Evolutionary conservation across 208 protist genomes (phyloP), one percentile per base, ranked within the genome.

Genomic region (Porcisia deanei): DNA sequence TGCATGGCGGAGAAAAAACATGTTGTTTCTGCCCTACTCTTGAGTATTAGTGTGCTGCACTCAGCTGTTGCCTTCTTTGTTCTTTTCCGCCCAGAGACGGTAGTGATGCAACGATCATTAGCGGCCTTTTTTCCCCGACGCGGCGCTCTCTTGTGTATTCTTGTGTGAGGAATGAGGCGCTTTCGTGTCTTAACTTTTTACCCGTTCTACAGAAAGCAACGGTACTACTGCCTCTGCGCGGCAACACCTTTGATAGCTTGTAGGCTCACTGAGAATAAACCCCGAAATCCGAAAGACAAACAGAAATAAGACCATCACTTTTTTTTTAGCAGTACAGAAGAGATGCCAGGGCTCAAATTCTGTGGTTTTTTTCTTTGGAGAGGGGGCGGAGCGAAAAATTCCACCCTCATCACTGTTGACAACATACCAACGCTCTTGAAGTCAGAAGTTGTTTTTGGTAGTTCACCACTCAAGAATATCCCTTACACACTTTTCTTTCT

Each of bases 131-230:
- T 55, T 53, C 25, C 30, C 30, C 18, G 41, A 74, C 22, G 12
- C 69, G 30, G n/a, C 25, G 43, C 25, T 75, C 43, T 30, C 22
- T 7, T 67, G 41, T 67, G 22, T 52, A 6, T 55, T 6, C 41
- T 67, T 43, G 47, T 67, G 20, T 67, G 63, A 43, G 47, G 18
- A 30, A 52, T 8, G 41, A 43, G 43, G 47, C 49, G 34, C 20
- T 71, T 41, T 57, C 55, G 5, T 8, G 73, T 63, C 49, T 76
- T 80, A 63, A 53, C 73, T 85, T 81, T 74, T 49, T 58, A 43
- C 47, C n/a, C 9, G 43, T 58, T 71, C 45, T 58, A 20, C 47
- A 43, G 41, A 49, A 52, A 49, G 63, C 16, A 49, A 34, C 47
- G 41, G 47, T 52, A 67, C 43, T 49, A 71, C 66, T 34, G 25